These are phyloP conservation scores for Aspergillus fumigatiaffinis DNA, from an alignment of 2,329 filamentous ascomycete genomes.

Conservation along the genomic window DNA sequence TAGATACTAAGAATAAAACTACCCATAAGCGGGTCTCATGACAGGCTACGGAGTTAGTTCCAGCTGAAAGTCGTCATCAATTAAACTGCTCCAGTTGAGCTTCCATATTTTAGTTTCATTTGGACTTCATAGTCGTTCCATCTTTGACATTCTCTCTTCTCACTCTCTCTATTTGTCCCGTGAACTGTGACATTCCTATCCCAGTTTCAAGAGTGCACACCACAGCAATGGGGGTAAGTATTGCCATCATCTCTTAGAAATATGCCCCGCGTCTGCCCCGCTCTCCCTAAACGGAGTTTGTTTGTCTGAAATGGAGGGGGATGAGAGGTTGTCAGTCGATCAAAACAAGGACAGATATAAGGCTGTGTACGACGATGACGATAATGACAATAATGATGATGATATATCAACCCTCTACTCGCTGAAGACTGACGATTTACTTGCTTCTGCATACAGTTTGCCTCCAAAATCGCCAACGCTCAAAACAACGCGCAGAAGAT, in stretches of 20 bases:
- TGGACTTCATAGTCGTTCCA: background rate
- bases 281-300: background rate
- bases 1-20: background rate
- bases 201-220: background rate
- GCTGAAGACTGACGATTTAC: conserved; percentile 3
- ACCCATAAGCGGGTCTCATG: background rate
- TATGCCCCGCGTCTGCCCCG: background rate
- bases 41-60: background rate
- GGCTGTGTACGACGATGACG: background rate
- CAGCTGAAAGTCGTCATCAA: background rate
- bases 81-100: background rate
- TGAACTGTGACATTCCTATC: background rate
- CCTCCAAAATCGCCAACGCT: conserved; percentile 37
- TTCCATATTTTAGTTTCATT: background rate
- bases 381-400: background rate
- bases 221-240: background rate
- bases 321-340: background rate
- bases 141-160: background rate
- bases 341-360: background rate
- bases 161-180: background rate
- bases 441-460: conserved; percentile 25
- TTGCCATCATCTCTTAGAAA: background rate
- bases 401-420: conserved; percentile 10
- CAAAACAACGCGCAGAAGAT: conserved; percentile 23
- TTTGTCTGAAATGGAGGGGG: background rate